Evolutionary conservation across 495 filamentous ascomycete genomes (phyloP), one percentile per base, ranked within the genome.

Genomic region (Podospora pseudopauciseta): DNA sequence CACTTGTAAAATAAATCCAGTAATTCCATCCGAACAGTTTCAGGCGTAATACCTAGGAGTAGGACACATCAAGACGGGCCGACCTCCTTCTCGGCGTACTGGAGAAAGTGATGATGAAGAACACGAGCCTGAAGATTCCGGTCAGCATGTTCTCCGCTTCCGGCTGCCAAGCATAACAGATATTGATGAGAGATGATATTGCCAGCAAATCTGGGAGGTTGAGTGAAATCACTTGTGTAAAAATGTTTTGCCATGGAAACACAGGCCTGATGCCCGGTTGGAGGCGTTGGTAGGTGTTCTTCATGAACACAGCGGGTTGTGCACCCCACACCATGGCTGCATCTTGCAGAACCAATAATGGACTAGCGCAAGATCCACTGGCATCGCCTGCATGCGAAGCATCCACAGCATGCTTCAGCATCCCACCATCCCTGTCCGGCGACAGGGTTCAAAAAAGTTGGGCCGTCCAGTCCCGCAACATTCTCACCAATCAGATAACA

Each of bases 271-370:
- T 39, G 27, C 23, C 23, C 23, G 23, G 23, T 23, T 23, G 23
- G 23, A 23, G 23, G 23, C 23, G 23, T 23, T 23, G 23, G 23
- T 13, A 32, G 54, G 2, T 57, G 63, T 61, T 53, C 69, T 73
- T 68, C 65, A 71, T 69, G 68, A 73, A 76, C 63, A 63, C 30
- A 63, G 9, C 23, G 2, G 2, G n/a, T 6, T 18, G 61, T 39
- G 68, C 72, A 79, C 75, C 77, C 75, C 75, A 79, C 77, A 79
- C 70, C 58, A 27, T n/a, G 44, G 64, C 67, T 74, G 72, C 77
- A 74, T 70, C 69, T 66, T 71, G 72, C 66, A 73, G 63, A 64
- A 64, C 44, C 66, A 67, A n/a, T 55, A 59, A 64, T 39, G 28
- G 71, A 60, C 39, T 74, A 73, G 73, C 67, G 49, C 58, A 49